phyloP scores from a whole-genome alignment of 2,329 filamentous ascomycete species.

The Cyphellophora attinorum region DNA sequence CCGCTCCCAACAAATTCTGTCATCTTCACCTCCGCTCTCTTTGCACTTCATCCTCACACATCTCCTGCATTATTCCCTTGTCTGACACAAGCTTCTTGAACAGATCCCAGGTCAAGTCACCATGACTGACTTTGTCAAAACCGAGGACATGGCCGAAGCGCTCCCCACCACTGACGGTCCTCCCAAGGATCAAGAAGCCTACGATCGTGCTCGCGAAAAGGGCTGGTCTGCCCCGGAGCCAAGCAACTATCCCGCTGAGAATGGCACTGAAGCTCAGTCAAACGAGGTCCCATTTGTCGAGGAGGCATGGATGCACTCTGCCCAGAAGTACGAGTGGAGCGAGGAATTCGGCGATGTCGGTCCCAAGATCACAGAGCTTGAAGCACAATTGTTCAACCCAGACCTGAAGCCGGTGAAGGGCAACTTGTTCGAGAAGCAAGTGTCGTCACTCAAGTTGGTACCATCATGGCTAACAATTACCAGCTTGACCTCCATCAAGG shows the following conservation, averaged over 20 bases:
- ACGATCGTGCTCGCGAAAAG: conserved; percentile 4
- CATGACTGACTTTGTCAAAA: too few species aligned
- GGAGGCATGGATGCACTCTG: conserved; percentile 42
- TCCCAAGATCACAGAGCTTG: conserved; percentile 59
- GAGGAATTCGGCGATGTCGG: conserved; percentile 82
- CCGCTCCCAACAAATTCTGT: too few species aligned
- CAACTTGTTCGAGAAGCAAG: conserved; percentile 55
- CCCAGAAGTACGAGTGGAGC: conserved; percentile 69
- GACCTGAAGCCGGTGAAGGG: conserved; percentile 45
- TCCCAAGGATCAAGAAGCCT: conserved; percentile 5
- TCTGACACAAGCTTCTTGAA: too few species aligned
- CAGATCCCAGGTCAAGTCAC: too few species aligned
- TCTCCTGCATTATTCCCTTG: too few species aligned
- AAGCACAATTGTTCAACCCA: conserved; percentile 62
- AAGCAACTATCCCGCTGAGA: conserved; percentile 9
- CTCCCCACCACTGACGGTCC: conserved; percentile 3
- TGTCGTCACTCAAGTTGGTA: conserved; percentile 9
- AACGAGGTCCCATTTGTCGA: neutral
- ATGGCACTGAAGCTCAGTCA: conserved; percentile 1
- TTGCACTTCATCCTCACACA: too few species aligned
- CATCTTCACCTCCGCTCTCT: too few species aligned
- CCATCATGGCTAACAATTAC: conserved; percentile 7
- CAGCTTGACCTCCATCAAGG: conserved; percentile 39
- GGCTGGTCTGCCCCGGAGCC: conserved; percentile 12
- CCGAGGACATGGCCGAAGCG: conserved; percentile 5